Evolutionary conservation across 1,284 basidiomycete genomes (phyloP).

Genomic region (Retiboletus flavoniger): DNA sequence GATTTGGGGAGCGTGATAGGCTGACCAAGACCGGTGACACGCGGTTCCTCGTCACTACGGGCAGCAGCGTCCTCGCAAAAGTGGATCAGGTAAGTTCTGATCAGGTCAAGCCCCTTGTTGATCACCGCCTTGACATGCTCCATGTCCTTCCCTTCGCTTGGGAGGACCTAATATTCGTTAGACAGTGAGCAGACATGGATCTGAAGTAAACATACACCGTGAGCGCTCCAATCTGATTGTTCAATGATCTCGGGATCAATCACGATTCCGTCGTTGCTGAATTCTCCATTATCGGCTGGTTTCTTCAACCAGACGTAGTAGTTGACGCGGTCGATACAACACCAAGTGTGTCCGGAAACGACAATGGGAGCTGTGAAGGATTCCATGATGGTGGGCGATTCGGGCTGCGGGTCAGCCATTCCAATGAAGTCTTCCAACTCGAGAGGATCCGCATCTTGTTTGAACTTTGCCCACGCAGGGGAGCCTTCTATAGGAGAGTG

Average conservation of each 20-base stretch:
- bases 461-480: not conserved
- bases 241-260: not conserved
- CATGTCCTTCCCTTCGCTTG: not conserved
- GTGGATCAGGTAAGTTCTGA: not conserved
- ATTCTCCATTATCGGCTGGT: not conserved
- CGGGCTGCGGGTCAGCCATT: not conserved
- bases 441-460: not conserved
- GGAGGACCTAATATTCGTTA: not conserved
- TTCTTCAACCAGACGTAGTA: not conserved
- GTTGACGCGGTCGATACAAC: not conserved
- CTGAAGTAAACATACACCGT: not conserved
- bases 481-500: not conserved
- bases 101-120: not conserved
- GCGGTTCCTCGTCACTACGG: too few relatives aligned
- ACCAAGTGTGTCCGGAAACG: not conserved
- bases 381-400: not conserved
- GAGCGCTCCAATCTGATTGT: not conserved
- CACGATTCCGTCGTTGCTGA: not conserved
- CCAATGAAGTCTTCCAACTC: not conserved
- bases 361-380: not conserved
- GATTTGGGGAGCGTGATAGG: not conserved
- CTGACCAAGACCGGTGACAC: not conserved
- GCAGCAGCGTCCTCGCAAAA: not conserved
- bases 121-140: not conserved
- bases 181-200: not conserved